Evolutionary conservation across 2,329 filamentous ascomycete species (phyloP).

Genomic region (Parastagonospora avenae): DNA sequence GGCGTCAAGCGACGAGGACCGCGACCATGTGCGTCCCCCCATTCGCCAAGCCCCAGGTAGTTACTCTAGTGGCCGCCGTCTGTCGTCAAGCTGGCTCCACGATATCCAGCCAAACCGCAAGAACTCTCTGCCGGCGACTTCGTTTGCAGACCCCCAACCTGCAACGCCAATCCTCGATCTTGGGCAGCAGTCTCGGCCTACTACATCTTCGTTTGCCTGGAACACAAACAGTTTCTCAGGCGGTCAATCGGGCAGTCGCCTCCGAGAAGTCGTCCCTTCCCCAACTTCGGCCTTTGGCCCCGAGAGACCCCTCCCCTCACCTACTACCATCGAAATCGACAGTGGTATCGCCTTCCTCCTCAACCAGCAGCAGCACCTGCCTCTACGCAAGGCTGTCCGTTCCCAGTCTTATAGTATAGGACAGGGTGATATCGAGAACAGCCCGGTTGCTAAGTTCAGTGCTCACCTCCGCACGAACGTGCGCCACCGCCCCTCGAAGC

Average conservation of each 20-base stretch:
- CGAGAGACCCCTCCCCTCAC: constrained; percentile 29
- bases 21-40: constrained; percentile 57
- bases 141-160: constrained; percentile 81
- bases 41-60: constrained; percentile 24
- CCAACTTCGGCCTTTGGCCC: constrained; percentile 37
- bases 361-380: constrained; percentile 70
- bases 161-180: constrained; percentile 76
- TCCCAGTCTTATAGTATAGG: constrained; percentile 97
- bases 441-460: constrained; percentile 54
- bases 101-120: constrained; percentile 75
- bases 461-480: constrained; percentile 57
- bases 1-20: constrained; percentile 92
- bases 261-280: constrained; percentile 42
- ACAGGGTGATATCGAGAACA: constrained; percentile 68
- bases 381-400: constrained; percentile 88
- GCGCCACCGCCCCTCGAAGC: constrained; percentile 80
- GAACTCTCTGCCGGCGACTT: constrained; percentile 69
- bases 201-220: constrained; percentile 51
- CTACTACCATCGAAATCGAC: constrained; percentile 54
- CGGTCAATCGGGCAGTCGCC: constrained; percentile 25
- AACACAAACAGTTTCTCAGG: constrained; percentile 46
- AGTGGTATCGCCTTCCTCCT: constrained; percentile 46
- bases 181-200: constrained; percentile 46
- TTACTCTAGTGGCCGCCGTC: constrained; percentile 34
- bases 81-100: constrained; percentile 70